Evolutionary conservation across 768 basidiomycete species (phyloP).

Genomic region (Lactarius pseudohatsudake): DNA sequence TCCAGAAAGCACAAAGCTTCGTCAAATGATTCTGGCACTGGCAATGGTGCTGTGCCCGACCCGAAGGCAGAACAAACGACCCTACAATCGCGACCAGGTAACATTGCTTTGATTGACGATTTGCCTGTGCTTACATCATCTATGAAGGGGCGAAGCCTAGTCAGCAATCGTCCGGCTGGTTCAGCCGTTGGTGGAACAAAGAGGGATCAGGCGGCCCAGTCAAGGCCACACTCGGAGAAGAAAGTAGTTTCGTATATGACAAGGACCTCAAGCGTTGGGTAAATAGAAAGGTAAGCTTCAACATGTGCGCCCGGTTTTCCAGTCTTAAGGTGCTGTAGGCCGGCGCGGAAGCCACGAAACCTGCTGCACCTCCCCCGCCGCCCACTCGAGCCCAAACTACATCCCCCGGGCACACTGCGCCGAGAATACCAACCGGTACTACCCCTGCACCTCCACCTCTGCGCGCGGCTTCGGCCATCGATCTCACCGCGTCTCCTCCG

Average conservation of each 20-base stretch:
- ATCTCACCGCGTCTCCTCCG: conserved; percentile 53
- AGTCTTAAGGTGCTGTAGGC: conserved; percentile 42
- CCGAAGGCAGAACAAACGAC: conserved; percentile 23
- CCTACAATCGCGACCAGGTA: conserved; percentile 38
- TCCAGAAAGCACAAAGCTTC: conserved; percentile 41
- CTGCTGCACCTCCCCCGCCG: conserved; percentile 63
- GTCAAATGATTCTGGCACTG: conserved; percentile 35
- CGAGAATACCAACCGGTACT: conserved; percentile 38
- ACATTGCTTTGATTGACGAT: conserved; percentile 6
- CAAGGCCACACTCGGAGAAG: conserved; percentile 90
- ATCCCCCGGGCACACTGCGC: conserved; percentile 62
- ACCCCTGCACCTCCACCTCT: conserved; percentile 43
- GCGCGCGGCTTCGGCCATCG: conserved; percentile 65
- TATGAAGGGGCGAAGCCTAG: conserved; percentile 26
- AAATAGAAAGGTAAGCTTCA: conserved; percentile 73
- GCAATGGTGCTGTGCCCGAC: conserved; percentile 30
- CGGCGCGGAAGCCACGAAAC: conserved; percentile 52
- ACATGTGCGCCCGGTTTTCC: neutral
- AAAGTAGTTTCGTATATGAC: conserved; percentile 89
- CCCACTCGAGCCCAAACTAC: conserved; percentile 85
- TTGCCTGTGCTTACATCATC: neutral
- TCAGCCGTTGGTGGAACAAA: conserved; percentile 79
- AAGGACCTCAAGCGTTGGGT: conserved; percentile 96
- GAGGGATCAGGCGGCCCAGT: conserved; percentile 67
- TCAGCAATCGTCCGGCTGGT: conserved; percentile 60